phyloP scores from a whole-genome alignment of 2,329 filamentous ascomycete genomes.

The Verticillium isaacii region DNA sequence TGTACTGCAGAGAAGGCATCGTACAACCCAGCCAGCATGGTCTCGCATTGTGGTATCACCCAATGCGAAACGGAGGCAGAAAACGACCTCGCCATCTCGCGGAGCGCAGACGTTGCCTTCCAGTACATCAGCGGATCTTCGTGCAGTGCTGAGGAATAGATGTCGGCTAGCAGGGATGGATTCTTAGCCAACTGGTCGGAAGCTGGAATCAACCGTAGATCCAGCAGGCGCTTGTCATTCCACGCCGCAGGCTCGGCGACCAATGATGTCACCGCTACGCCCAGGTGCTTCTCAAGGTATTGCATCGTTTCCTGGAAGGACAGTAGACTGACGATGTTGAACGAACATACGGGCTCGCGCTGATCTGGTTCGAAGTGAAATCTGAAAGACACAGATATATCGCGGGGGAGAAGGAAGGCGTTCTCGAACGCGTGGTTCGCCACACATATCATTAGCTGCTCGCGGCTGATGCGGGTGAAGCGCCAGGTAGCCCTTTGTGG shows the following conservation, averaged over 20 bases:
- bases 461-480: constrained; percentile 1
- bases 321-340: constrained; percentile 4
- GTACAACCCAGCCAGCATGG: neutral
- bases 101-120: neutral
- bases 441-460: constrained; percentile 1
- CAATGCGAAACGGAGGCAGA: constrained; percentile 2
- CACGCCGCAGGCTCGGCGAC: neutral
- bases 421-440: constrained; percentile 1
- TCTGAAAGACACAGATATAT: constrained; percentile 1
- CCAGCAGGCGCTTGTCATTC: neutral
- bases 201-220: constrained; percentile 1
- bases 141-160: neutral
- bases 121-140: neutral
- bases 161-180: neutral
- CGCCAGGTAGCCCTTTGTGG: constrained; percentile 1
- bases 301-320: neutral
- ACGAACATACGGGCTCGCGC: neutral
- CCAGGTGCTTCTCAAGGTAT: neutral
- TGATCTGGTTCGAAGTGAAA: constrained; percentile 3
- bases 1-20: neutral
- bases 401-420: neutral
- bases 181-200: neutral
- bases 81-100: constrained; percentile 1
- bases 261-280: neutral
- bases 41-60: neutral